phyloP scores from a whole-genome alignment of 345 rosid genomes.

The Clarkia xantiana region DNA sequence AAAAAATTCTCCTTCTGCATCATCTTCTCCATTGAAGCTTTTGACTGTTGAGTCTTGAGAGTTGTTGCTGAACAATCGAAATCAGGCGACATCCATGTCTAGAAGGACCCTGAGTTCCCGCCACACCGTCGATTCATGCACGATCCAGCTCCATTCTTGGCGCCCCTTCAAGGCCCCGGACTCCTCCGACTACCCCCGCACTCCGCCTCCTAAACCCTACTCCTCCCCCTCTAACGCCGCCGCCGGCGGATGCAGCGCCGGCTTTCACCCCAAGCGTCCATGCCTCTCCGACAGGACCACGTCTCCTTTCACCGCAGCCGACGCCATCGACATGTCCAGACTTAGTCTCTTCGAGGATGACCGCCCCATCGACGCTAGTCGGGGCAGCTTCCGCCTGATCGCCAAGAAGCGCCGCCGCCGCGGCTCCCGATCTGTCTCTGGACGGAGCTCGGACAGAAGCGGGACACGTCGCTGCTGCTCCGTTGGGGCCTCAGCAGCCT shows the following conservation, averaged over 20 bases:
- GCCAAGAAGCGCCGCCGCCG: constrained; percentile 66
- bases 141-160: constrained; percentile 82
- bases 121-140: constrained; percentile 63
- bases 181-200: constrained; percentile 25
- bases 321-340: constrained; percentile 49
- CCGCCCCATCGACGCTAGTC: constrained; percentile 15
- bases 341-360: constrained; percentile 72
- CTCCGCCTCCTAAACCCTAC: constrained; percentile 15
- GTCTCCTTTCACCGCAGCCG: constrained; percentile 52
- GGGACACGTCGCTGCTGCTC: constrained; percentile 84
- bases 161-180: constrained; percentile 52
- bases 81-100: constrained; percentile 17
- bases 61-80: too few species aligned
- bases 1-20: too few species aligned
- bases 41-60: background rate
- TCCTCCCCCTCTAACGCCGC: constrained; percentile 10
- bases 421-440: constrained; percentile 81
- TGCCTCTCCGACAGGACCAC: constrained; percentile 93
- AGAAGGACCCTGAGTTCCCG: constrained; percentile 34
- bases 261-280: constrained; percentile 51
- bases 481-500: constrained; percentile 70
- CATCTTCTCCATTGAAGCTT: background rate
- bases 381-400: constrained; percentile 29
- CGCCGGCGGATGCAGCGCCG: background rate
- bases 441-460: constrained; percentile 87